A percentile compares a stretch with the other conserved stretches of the same genome.
These are phyloP conservation scores for Emmonsia crescens DNA, from an alignment of 2,329 filamentous ascomycete species.

Conservation along the genomic window DNA sequence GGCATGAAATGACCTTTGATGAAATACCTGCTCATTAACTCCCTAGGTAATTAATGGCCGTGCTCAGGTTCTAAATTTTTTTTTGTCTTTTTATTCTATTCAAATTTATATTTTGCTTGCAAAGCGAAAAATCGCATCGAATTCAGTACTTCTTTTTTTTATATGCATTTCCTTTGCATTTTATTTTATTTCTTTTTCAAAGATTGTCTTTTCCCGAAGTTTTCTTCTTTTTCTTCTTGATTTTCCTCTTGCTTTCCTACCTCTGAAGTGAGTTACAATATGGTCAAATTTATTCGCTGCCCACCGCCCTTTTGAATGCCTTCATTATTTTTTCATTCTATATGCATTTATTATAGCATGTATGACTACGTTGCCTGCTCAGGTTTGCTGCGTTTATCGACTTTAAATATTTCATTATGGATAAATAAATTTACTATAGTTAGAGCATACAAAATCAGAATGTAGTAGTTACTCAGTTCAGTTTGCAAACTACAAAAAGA, in stretches of 20 bases:
- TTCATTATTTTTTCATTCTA: not conserved
- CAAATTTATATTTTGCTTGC: not conserved
- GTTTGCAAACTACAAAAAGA: too few species aligned
- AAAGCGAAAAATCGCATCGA: too few species aligned
- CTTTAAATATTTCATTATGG: not conserved
- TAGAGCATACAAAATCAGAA: not conserved
- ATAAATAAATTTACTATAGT: not conserved
- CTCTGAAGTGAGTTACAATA: not conserved
- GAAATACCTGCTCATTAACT: not conserved
- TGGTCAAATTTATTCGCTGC: not conserved
- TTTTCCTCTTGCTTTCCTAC: not conserved
- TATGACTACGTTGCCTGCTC: not conserved
- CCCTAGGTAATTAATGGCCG: too few species aligned
- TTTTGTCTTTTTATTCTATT: not conserved
- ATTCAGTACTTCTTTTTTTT: not conserved
- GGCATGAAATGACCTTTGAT: not conserved
- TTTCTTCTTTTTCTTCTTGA: not conserved
- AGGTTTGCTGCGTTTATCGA: not conserved
- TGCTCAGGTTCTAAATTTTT: too few species aligned
- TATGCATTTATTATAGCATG: not conserved
- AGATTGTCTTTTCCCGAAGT: not conserved
- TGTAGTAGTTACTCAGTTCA: not conserved
- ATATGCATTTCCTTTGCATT: not conserved
- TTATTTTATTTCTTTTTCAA: not conserved
- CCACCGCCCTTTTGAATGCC: not conserved